A percentile compares a stretch with the other conserved stretches of the same genome.
phyloP scores from a whole-genome alignment of 495 filamentous ascomycete genomes.

The Sporormia fimetaria region DNA sequence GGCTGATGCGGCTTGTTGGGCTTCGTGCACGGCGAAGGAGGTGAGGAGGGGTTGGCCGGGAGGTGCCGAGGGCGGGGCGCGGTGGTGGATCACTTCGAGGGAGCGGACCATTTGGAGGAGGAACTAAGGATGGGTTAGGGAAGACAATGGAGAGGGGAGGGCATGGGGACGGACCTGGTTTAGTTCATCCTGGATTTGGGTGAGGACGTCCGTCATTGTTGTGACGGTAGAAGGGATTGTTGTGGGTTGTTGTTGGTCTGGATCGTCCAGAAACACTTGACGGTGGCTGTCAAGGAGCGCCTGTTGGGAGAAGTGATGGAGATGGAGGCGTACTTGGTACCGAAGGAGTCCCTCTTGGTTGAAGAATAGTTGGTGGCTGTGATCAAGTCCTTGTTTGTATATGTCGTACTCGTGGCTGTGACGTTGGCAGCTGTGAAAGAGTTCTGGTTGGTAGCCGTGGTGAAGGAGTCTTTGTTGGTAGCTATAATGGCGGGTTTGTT shows the following conservation, averaged over 20 bases:
- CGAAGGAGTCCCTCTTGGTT: too few species aligned
- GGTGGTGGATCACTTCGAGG: constrained; percentile 69
- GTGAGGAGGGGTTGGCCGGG: constrained; percentile 21
- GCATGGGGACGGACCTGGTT: constrained; percentile 53
- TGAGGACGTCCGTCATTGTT: constrained; percentile 77
- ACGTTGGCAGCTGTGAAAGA: too few species aligned
- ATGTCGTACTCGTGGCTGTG: too few species aligned
- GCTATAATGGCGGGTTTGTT: too few species aligned
- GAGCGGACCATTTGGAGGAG: constrained; percentile 78
- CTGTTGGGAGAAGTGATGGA: too few species aligned
- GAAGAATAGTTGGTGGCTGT: too few species aligned
- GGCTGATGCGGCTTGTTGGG: constrained; percentile 1
- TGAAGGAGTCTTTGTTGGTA: too few species aligned
- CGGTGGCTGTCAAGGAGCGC: too few species aligned
- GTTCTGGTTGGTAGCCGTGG: too few species aligned
- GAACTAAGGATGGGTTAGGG: background rate
- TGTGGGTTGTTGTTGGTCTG: constrained; percentile 3
- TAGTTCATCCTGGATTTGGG: constrained; percentile 88
- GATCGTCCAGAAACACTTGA: background rate
- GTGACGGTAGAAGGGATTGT: background rate
- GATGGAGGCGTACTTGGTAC: too few species aligned
- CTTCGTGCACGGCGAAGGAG: constrained; percentile 4
- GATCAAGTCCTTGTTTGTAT: too few species aligned
- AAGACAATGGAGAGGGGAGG: background rate
- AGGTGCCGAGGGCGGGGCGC: constrained; percentile 65